Conservation (phyloP, 345 rosid species). For the Ceriops decandra region DNA sequence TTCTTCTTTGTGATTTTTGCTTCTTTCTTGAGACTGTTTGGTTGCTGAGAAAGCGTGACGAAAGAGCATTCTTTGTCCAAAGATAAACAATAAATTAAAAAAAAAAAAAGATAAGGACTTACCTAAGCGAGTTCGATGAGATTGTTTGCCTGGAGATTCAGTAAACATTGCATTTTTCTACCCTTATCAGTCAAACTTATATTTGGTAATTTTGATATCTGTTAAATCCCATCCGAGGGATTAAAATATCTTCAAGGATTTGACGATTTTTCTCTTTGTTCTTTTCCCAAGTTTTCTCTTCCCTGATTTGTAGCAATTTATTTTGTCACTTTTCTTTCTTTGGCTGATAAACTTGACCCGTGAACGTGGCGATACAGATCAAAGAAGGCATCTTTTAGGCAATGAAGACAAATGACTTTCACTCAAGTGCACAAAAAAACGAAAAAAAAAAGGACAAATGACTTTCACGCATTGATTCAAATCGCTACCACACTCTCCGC, state of each 20-base stretch:
- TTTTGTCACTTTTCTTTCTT: conserved; percentile 11
- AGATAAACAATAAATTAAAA: neutral
- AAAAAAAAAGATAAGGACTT: neutral
- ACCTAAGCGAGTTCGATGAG: neutral
- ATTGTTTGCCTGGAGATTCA: neutral
- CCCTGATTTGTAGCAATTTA: conserved; percentile 7
- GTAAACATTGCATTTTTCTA: too few relatives aligned
- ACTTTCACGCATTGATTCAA: too few relatives aligned
- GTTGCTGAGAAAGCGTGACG: conserved; percentile 1
- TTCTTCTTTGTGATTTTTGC: neutral
- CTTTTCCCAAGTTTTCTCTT: neutral
- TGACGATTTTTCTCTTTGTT: neutral
- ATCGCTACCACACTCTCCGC: too few relatives aligned
- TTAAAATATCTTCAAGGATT: too few relatives aligned
- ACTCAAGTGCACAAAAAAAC: too few relatives aligned
- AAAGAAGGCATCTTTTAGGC: neutral
- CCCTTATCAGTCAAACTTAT: too few relatives aligned
- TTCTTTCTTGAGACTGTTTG: neutral
- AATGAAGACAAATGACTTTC: too few relatives aligned
- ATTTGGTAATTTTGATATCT: neutral
- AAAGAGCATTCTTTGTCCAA: neutral
- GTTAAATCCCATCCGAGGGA: too few relatives aligned
- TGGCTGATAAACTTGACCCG: conserved; percentile 15
- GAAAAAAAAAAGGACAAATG: too few relatives aligned
- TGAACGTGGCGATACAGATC: conserved; percentile 11